These are phyloP conservation scores for Colletotrichum spaethianum DNA, from an alignment of 2,329 filamentous ascomycete species.

Conservation along the genomic window DNA sequence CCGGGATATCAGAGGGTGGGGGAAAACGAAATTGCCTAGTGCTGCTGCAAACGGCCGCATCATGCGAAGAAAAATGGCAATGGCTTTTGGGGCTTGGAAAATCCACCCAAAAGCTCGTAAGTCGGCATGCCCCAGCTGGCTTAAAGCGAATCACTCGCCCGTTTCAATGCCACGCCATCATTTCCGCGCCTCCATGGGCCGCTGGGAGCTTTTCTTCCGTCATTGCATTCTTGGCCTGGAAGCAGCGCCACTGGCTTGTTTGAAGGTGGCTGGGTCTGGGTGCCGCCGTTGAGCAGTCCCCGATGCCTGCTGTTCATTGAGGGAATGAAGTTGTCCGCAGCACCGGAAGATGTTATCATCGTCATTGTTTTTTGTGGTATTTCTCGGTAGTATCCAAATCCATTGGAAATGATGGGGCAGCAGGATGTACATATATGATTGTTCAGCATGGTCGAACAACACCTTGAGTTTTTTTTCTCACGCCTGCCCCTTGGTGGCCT, in stretches of 20 bases:
- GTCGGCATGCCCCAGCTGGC: neutral
- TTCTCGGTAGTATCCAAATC: neutral
- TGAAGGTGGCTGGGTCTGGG: neutral
- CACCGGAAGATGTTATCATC: neutral
- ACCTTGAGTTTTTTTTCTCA: neutral
- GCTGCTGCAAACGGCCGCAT: neutral
- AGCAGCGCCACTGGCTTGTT: neutral
- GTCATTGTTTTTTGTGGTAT: too few relatives aligned
- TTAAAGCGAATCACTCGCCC: neutral
- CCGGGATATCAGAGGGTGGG: too few relatives aligned
- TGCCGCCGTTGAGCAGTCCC: neutral
- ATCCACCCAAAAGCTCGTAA: neutral
- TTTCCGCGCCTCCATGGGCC: neutral
- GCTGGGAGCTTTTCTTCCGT: neutral
- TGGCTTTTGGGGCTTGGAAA: neutral
- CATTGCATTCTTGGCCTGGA: too few relatives aligned
- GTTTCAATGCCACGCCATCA: neutral
- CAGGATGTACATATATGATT: neutral
- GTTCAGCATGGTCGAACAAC: neutral
- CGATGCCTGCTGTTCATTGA: neutral
- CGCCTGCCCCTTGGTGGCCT: neutral
- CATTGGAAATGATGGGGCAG: neutral
- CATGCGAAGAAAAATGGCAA: neutral
- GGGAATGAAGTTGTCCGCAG: neutral
- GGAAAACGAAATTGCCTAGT: too few relatives aligned